These are phyloP conservation scores for Sugiyamaella sp. DNA, from an alignment of 1,139 yeast genomes.

Conservation along the genomic window DNA sequence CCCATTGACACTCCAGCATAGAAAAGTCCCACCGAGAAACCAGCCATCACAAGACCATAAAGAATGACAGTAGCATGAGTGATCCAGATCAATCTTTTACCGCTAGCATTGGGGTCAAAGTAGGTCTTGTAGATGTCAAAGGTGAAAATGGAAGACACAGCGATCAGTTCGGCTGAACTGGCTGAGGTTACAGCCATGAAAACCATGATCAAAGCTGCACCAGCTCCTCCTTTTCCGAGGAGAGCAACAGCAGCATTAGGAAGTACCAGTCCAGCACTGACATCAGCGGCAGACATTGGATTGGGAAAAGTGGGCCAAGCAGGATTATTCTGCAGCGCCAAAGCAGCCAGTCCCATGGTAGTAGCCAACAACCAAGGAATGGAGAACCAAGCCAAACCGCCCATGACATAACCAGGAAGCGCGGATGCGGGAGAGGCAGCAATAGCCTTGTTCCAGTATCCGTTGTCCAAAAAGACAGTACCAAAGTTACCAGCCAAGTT, in stretches of 20 bases:
- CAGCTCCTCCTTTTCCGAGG: constrained; percentile 86
- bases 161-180: constrained; percentile 75
- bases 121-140: constrained; percentile 83
- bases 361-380: constrained; percentile 82
- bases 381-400: constrained; percentile 93
- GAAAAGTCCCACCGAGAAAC: constrained; percentile 76
- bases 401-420: constrained; percentile 85
- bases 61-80: constrained; percentile 68
- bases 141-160: constrained; percentile 81
- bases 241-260: constrained; percentile 88
- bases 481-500: constrained; percentile 85
- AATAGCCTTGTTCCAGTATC: constrained; percentile 84
- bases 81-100: constrained; percentile 65
- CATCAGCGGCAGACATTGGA: constrained; percentile 62
- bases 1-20: constrained; percentile 80
- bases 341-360: constrained; percentile 80
- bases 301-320: constrained; percentile 79
- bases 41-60: constrained; percentile 75
- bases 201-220: constrained; percentile 70
- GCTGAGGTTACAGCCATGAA: constrained; percentile 76
- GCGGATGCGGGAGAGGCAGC: constrained; percentile 85
- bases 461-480: constrained; percentile 85
- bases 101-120: constrained; percentile 74
- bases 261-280: constrained; percentile 76
- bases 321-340: constrained; percentile 67